Evolutionary conservation across 345 rosid genomes (phyloP).

Genomic region (Reutealis trisperma): DNA sequence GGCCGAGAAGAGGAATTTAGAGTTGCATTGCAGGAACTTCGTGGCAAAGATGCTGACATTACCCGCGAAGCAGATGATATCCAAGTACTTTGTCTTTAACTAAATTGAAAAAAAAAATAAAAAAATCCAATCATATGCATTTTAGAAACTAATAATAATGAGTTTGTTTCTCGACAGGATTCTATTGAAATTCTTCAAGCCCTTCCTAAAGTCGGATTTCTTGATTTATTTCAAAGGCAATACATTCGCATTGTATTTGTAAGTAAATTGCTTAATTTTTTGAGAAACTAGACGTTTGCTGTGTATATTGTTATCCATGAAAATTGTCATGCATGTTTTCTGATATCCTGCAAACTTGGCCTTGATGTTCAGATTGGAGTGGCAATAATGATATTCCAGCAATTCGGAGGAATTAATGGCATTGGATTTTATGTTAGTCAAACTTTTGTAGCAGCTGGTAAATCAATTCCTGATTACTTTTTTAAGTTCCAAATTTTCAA

Average conservation of each 20-base stretch:
- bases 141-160: neutral
- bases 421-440: conserved; percentile 77
- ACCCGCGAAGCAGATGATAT: conserved; percentile 73
- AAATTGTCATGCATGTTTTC: neutral
- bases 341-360: conserved; percentile 3
- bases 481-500: neutral
- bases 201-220: conserved; percentile 64
- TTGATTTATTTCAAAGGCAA: conserved; percentile 60
- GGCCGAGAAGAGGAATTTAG: conserved; percentile 63
- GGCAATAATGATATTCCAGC: conserved; percentile 83
- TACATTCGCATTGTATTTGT: conserved; percentile 67
- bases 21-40: conserved; percentile 57
- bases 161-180: conserved; percentile 33
- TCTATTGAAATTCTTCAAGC: conserved; percentile 52
- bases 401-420: conserved; percentile 81
- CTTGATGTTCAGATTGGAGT: conserved; percentile 65
- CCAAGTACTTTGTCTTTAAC: conserved; percentile 38
- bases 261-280: conserved; percentile 31
- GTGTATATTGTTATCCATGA: neutral
- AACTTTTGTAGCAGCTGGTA: conserved; percentile 86
- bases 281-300: neutral
- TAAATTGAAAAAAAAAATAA: neutral
- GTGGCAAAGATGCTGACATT: conserved; percentile 67
- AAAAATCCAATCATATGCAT: too few species aligned
- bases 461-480: neutral